Conservation (phyloP, 2,329 filamentous ascomycete species). For the Torrubiella hemipterigena region DNA sequence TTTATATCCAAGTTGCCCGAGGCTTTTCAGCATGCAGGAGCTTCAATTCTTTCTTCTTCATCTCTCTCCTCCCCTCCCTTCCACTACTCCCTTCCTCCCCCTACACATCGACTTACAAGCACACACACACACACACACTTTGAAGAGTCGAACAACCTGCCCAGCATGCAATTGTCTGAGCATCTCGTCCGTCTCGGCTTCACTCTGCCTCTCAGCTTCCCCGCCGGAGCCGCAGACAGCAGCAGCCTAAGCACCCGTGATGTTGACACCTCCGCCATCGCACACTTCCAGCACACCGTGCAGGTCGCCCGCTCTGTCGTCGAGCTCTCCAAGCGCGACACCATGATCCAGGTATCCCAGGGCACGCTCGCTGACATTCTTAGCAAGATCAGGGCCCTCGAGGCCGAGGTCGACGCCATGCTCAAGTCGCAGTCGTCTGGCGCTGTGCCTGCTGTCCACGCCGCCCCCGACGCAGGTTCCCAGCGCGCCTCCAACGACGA, state of each 20-base stretch:
- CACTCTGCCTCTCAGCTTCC: no score
- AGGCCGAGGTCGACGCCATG: conserved; percentile 15
- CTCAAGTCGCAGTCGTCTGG: conserved; percentile 8
- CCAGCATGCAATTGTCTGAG: no score
- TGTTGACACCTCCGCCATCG: background rate
- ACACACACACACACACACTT: no score
- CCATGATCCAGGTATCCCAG: conserved; percentile 13
- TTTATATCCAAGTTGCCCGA: no score
- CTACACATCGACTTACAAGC: conserved; percentile 29
- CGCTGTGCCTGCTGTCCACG: background rate
- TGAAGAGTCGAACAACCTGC: no score
- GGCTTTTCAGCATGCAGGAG: no score
- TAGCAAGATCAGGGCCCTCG: conserved; percentile 14
- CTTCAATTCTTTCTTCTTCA: no score
- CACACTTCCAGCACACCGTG: conserved; percentile 8
- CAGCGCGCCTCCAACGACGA: background rate
- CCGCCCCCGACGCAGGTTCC: background rate
- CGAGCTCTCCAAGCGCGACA: conserved; percentile 11
- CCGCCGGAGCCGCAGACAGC: no score
- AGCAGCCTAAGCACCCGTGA: background rate
- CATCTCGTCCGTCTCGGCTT: no score
- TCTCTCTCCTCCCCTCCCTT: no score
- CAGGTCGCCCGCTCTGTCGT: conserved; percentile 13
- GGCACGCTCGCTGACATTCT: conserved; percentile 14
- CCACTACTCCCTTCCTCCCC: no score